These are phyloP conservation scores for Leptomonas seymouri DNA, from an alignment of 208 protist genomes.

Conservation along the genomic window DNA sequence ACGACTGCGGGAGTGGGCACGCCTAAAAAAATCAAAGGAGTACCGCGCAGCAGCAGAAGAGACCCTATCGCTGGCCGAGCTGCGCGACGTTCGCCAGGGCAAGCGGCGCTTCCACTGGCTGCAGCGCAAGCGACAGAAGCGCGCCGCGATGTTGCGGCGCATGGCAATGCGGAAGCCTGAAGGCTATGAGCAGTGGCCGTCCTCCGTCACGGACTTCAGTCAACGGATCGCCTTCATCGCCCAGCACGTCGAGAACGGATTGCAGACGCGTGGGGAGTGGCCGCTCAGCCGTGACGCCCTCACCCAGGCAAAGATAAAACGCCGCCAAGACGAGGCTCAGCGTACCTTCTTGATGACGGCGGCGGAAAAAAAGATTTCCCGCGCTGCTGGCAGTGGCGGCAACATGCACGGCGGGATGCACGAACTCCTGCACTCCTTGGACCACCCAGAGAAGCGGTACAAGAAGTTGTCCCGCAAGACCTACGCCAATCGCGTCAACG, in stretches of 20 bases:
- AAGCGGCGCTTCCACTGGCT: conserved; percentile 88
- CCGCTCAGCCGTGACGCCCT: conserved; percentile 70
- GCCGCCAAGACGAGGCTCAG: conserved; percentile 58
- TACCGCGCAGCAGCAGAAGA: conserved; percentile 74
- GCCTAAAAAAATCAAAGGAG: conserved; percentile 74
- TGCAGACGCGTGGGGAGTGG: conserved; percentile 83
- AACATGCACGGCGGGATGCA: conserved; percentile 44
- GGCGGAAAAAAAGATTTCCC: conserved; percentile 52
- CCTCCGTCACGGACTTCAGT: conserved; percentile 75
- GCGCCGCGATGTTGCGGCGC: conserved; percentile 58
- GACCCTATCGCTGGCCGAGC: conserved; percentile 71
- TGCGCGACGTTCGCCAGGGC: conserved; percentile 77
- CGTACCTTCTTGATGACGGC: conserved; percentile 64
- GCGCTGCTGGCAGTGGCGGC: not conserved
- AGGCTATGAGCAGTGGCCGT: conserved; percentile 72
- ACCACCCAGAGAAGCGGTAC: conserved; percentile 61
- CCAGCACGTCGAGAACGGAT: conserved; percentile 86
- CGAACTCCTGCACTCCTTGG: conserved; percentile 53
- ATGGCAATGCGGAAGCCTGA: conserved; percentile 84
- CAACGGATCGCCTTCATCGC: conserved; percentile 86
- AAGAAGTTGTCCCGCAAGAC: conserved; percentile 80
- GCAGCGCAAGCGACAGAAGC: conserved; percentile 76
- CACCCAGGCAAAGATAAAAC: conserved; percentile 51
- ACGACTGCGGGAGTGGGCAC: conserved; percentile 73
- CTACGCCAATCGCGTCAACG: conserved; percentile 89